Evolutionary conservation across 305 asterid genomes (phyloP).

Genomic region (Fraxinus platypoda): DNA sequence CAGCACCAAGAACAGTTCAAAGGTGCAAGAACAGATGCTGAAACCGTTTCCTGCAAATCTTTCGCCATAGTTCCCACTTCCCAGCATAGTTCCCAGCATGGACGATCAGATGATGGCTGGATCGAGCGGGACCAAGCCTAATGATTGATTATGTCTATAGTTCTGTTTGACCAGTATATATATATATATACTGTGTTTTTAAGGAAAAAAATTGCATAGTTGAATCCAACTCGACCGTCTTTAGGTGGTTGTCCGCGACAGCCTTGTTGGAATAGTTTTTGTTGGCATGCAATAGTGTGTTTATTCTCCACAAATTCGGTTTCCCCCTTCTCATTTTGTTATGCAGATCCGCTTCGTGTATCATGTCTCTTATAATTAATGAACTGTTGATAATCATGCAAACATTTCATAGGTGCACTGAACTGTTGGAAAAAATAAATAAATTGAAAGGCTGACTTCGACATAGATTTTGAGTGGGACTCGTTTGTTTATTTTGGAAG

Average conservation of each 20-base stretch:
- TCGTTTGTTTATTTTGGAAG: too few relatives aligned
- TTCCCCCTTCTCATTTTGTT: not conserved
- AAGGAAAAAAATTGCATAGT: not conserved
- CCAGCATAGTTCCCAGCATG: not conserved
- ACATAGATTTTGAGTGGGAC: too few relatives aligned
- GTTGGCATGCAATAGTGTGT: not conserved
- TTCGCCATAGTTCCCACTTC: not conserved
- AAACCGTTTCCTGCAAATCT: not conserved
- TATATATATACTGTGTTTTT: not conserved
- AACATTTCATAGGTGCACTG: not conserved
- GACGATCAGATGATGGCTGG: not conserved
- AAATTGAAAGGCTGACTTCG: too few relatives aligned
- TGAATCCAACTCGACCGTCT: not conserved
- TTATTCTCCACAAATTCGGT: not conserved
- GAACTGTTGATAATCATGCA: not conserved
- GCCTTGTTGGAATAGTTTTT: not conserved
- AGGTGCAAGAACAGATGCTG: conserved; percentile 39
- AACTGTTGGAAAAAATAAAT: too few relatives aligned
- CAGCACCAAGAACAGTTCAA: conserved; percentile 41
- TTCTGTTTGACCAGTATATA: not conserved
- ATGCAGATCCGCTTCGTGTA: not conserved
- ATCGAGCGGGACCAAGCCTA: not conserved
- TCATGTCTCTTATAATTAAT: not conserved
- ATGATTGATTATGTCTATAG: not conserved
- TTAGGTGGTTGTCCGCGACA: not conserved